Conservation (phyloP, 495 filamentous ascomycete genomes). For the Cudoniella acicularis region DNA sequence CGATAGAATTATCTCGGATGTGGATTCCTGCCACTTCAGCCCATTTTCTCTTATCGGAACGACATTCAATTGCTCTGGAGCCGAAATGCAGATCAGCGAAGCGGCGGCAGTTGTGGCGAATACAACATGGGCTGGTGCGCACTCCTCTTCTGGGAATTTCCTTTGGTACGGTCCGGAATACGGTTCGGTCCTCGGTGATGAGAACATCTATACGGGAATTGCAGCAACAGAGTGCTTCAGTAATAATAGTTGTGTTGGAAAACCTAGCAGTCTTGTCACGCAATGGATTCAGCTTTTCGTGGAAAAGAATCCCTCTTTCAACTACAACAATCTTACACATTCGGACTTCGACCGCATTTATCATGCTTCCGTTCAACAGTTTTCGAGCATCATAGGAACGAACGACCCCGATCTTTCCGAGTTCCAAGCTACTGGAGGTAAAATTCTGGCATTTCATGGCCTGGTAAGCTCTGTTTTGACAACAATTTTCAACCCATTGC, state of each 20-base stretch:
- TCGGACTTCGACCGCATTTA: neutral
- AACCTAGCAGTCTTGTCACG: too few relatives aligned
- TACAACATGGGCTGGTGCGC: neutral
- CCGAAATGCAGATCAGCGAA: neutral
- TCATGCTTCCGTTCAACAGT: neutral
- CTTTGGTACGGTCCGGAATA: neutral
- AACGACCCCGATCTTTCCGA: slow-evolving; percentile 35
- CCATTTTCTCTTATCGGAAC: neutral
- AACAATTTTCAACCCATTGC: too few relatives aligned
- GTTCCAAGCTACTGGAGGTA: slow-evolving; percentile 27
- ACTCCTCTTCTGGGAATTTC: neutral
- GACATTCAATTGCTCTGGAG: slow-evolving; percentile 1
- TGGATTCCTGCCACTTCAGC: slow-evolving; percentile 20
- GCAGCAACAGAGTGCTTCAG: too few relatives aligned
- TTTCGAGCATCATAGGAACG: slow-evolving; percentile 1
- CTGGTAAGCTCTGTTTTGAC: neutral
- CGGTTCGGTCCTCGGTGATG: neutral
- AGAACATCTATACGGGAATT: too few relatives aligned
- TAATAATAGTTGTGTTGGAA: too few relatives aligned
- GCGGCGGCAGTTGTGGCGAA: neutral
- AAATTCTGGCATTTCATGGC: neutral
- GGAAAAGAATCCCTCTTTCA: neutral
- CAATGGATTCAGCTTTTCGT: neutral
- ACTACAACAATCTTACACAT: neutral
- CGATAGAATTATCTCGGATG: slow-evolving; percentile 32